A percentile compares a stretch with the other conserved stretches of the same genome.
Conservation (phyloP, 1,284 basidiomycete species). For the Cryptococcus sp. region DNA sequence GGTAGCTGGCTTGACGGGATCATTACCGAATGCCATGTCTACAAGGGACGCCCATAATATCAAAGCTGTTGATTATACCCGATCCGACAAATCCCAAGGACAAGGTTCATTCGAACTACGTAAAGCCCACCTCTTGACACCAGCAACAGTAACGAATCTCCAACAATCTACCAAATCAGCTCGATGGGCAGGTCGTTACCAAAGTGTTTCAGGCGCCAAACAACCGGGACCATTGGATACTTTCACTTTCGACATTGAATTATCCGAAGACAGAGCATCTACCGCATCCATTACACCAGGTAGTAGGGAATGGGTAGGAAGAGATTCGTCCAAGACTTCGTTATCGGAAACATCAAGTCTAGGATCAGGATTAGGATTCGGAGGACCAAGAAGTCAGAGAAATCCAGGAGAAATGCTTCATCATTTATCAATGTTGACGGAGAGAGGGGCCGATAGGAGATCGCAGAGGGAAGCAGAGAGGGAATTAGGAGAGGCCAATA, state of each 20-base stretch:
- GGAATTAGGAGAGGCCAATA: too few species aligned
- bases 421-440: not conserved
- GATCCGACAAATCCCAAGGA: constrained; percentile 20
- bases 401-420: constrained; percentile 5
- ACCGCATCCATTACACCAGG: constrained; percentile 4
- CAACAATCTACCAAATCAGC: constrained; percentile 8
- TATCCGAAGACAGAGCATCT: constrained; percentile 7
- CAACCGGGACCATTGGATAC: constrained; percentile 32
- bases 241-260: constrained; percentile 34
- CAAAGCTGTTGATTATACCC: constrained; percentile 25
- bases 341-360: too few species aligned
- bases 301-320: constrained; percentile 17
- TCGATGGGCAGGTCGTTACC: not conserved
- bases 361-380: constrained; percentile 2
- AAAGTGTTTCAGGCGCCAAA: constrained; percentile 7
- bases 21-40: constrained; percentile 1
- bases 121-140: constrained; percentile 19
- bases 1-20: constrained; percentile 40
- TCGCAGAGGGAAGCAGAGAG: not conserved
- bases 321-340: too few species aligned
- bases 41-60: constrained; percentile 1
- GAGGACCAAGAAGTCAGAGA: constrained; percentile 9
- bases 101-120: constrained; percentile 28
- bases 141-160: constrained; percentile 32
- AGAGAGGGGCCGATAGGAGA: not conserved